Conservation (phyloP, 345 rosid species). For the Angophora floribunda region DNA sequence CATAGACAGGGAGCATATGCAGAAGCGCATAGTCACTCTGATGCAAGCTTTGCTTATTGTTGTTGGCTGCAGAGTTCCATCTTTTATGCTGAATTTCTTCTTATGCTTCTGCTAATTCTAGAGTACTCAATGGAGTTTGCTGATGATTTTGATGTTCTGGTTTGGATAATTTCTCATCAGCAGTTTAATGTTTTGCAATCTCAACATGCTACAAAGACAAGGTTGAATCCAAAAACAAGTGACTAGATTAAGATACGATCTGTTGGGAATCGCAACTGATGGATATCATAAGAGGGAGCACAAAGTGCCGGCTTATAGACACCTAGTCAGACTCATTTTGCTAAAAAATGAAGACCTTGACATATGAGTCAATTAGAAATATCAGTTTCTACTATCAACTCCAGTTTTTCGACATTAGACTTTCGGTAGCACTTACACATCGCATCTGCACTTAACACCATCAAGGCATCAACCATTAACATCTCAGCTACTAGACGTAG, state of each 20-base stretch:
- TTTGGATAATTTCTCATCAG: neutral
- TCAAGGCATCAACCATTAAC: neutral
- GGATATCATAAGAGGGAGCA: neutral
- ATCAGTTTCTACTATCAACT: neutral
- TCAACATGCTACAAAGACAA: neutral
- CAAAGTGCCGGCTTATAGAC: neutral
- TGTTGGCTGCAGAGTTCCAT: neutral
- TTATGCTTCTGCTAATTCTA: neutral
- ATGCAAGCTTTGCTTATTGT: neutral
- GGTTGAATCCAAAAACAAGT: neutral
- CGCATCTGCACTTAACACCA: neutral
- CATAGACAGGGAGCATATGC: neutral
- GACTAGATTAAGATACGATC: neutral
- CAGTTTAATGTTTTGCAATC: neutral
- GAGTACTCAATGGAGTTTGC: neutral
- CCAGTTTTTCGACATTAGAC: neutral
- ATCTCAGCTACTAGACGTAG: neutral
- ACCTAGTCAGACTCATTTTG: neutral
- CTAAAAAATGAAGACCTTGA: neutral
- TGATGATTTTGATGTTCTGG: neutral
- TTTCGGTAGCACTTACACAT: neutral
- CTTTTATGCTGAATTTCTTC: neutral
- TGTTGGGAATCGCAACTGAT: neutral
- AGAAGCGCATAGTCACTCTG: neutral
- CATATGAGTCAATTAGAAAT: neutral